Conservation (phyloP, 768 basidiomycete species). For the Lactarius trivialis region DNA sequence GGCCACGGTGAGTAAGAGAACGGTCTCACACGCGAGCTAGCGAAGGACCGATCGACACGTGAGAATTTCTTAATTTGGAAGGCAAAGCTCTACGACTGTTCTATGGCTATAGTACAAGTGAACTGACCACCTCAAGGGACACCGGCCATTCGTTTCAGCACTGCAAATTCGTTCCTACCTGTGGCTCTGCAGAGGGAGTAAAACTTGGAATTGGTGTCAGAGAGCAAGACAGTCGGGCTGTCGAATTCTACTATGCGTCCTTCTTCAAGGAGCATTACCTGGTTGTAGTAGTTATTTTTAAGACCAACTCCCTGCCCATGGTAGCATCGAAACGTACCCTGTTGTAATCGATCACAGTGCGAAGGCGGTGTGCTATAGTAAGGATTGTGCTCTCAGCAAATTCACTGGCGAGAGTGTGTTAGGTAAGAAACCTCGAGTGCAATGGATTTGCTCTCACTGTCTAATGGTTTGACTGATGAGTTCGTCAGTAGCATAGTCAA, state of each 20-base stretch:
- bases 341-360: conserved; percentile 81
- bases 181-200: conserved; percentile 66
- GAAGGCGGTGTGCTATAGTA: conserved; percentile 75
- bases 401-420: conserved; percentile 40
- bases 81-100: not conserved
- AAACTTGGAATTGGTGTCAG: conserved; percentile 54
- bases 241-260: conserved; percentile 77
- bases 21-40: not conserved
- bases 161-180: conserved; percentile 62
- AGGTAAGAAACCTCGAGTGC: not conserved
- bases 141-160: conserved; percentile 62
- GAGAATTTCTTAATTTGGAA: conserved; percentile 2
- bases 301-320: not conserved
- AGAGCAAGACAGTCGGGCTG: conserved; percentile 50
- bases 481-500: conserved; percentile 86
- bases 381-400: conserved; percentile 77
- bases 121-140: not conserved
- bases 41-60: not conserved
- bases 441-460: conserved; percentile 43
- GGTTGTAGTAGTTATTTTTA: conserved; percentile 10
- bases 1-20: not conserved
- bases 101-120: too few relatives aligned
- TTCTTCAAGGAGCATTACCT: conserved; percentile 76
- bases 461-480: conserved; percentile 76
- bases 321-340: conserved; percentile 41